These are phyloP conservation scores for Hypoxylon subgilvum DNA, from an alignment of 495 filamentous ascomycete genomes.

Conservation along the genomic window DNA sequence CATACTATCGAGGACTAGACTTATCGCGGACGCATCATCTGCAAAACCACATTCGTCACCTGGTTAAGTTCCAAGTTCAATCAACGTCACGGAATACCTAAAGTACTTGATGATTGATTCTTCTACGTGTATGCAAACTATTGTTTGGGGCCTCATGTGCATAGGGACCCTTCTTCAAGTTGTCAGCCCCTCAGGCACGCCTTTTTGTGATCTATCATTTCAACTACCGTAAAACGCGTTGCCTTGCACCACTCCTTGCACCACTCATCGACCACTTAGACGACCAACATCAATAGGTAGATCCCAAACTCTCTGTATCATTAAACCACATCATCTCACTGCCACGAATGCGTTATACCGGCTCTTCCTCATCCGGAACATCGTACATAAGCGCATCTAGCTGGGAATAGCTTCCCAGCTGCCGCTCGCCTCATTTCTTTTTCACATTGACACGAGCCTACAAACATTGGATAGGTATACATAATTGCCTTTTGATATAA, in stretches of 20 bases:
- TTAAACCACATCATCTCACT: conserved; percentile 23
- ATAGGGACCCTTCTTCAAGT: conserved; percentile 6
- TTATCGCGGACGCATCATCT: conserved; percentile 7
- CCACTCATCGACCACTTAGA: conserved; percentile 27
- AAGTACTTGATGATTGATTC: neutral
- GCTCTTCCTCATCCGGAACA: conserved; percentile 18
- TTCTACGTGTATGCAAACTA: conserved; percentile 4
- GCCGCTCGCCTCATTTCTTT: conserved; percentile 24
- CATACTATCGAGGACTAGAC: too few species aligned
- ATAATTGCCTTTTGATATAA: conserved; percentile 16
- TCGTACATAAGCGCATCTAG: conserved; percentile 23
- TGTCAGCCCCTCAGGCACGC: neutral
- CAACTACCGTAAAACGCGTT: conserved; percentile 13
- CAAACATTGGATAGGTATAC: too few species aligned
- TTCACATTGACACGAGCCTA: conserved; percentile 1
- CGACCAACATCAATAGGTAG: conserved; percentile 1
- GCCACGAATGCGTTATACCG: conserved; percentile 2
- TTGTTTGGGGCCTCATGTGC: conserved; percentile 6
- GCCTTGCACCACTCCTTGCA: conserved; percentile 17
- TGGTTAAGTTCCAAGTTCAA: neutral
- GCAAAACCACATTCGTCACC: neutral
- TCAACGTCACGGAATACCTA: conserved; percentile 9
- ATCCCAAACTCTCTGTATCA: conserved; percentile 8
- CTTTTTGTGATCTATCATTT: conserved; percentile 11
- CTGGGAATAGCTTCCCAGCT: conserved; percentile 34